Evolutionary conservation across 2,329 filamentous ascomycete genomes (phyloP), one percentile per base, ranked within the genome.

Genomic region (Bimuria novae-zelandiae): DNA sequence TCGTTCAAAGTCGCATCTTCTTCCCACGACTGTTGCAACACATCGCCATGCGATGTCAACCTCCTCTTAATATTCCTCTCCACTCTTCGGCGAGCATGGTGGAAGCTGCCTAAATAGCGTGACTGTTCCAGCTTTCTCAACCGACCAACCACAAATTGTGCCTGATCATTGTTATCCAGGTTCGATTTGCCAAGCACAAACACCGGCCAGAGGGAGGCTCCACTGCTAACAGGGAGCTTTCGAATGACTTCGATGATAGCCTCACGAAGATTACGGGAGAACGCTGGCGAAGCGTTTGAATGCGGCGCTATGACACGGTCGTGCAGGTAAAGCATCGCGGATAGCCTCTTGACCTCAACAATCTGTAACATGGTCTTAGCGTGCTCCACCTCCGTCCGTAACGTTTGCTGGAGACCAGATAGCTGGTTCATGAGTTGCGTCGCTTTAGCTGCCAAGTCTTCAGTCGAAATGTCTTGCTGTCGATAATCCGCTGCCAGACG

Each of bases 91-190:
- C 42, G 25, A 10, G 42, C 29, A 17, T 45, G 42, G 30, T 45
- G 12, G 11, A 35, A 45, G 7, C 42, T 35, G 12, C 29, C 42
- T 19, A 45, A 8, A 35, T 45, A 45, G 3, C 42, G 42, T 12
- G 42, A 45, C 21, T 43, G 32, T 29, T 45, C 29, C 7, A 43
- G 40, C 40, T 43, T 25, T 19, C 12, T 25, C 25, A 72, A 48
- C n/a, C 62, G 52, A 17, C 70, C 66, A 0, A 72, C 59, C 2
- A 72, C 62, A 35, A 72, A 71, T 8, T 65, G 62, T 11, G 63
- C 57, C 33, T 71, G 62, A 1, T 61, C 53, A 19, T 68, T 65
- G 25, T 57, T 58, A 30, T 64, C 59, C 7, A 64, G 40, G 5
- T 52, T 61, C 0, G 58, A 56, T 42, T 65, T 65, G 0, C 69